phyloP scores from a whole-genome alignment of 768 basidiomycete species.

The Kondoa malvinella region DNA sequence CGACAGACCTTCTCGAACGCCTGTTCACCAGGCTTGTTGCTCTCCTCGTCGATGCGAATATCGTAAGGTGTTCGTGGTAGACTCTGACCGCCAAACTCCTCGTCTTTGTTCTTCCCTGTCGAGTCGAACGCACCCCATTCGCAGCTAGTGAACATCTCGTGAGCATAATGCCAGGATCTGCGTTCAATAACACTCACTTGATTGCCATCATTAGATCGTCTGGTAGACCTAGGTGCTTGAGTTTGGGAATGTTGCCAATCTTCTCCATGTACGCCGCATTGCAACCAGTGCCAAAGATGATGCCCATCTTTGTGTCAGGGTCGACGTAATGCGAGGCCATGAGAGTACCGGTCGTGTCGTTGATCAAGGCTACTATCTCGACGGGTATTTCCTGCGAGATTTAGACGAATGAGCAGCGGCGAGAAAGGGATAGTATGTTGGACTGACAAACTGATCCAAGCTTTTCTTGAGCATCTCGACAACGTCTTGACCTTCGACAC shows the following conservation, averaged over 20 bases:
- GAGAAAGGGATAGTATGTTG: too few species aligned
- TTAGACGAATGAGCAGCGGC: neutral
- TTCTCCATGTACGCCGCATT: constrained; percentile 51
- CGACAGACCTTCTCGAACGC: constrained; percentile 55
- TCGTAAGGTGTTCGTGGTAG: constrained; percentile 93
- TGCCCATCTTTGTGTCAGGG: constrained; percentile 73
- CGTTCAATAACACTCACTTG: constrained; percentile 70
- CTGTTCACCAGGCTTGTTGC: constrained; percentile 93
- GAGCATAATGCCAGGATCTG: constrained; percentile 26
- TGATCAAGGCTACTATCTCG: constrained; percentile 69
- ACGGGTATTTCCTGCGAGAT: constrained; percentile 57
- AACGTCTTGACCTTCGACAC: constrained; percentile 83
- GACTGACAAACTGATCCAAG: constrained; percentile 53
- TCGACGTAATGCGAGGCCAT: constrained; percentile 95
- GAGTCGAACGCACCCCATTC: constrained; percentile 85
- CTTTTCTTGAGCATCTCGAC: constrained; percentile 80
- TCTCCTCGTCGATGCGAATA: constrained; percentile 70
- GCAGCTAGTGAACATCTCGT: constrained; percentile 14
- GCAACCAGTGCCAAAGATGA: constrained; percentile 84
- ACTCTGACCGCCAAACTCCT: constrained; percentile 34
- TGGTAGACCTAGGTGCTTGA: constrained; percentile 44
- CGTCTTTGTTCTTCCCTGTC: constrained; percentile 52
- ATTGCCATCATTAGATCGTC: constrained; percentile 52
- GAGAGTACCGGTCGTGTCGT: constrained; percentile 94
- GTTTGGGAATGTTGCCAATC: constrained; percentile 67